Percentiles rank a stretch among this genome's conserved stretches.
These are phyloP conservation scores for Halophytophthora polymorphica DNA, from an alignment of 352 stramenopile genomes.

Conservation along the genomic window DNA sequence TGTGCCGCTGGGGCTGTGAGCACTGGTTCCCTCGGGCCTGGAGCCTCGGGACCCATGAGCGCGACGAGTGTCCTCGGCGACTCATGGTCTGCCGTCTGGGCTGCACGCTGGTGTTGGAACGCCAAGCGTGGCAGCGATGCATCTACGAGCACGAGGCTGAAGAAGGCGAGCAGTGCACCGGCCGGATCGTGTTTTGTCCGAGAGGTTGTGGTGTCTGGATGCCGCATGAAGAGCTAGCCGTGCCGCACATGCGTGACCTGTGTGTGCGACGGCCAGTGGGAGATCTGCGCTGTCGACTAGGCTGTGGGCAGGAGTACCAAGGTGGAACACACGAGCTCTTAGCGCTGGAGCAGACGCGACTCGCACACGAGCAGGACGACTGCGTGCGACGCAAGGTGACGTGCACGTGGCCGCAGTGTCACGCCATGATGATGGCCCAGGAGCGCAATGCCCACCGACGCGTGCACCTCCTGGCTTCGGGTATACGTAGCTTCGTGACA, in stretches of 20 bases:
- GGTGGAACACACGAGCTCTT: slow-evolving; percentile 60
- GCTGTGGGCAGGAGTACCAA: slow-evolving; percentile 53
- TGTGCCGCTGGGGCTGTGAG: slow-evolving; percentile 65
- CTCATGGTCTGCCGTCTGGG: slow-evolving; percentile 69
- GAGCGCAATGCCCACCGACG: slow-evolving; percentile 63
- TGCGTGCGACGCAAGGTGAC: slow-evolving; percentile 60
- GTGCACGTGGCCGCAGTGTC: slow-evolving; percentile 73
- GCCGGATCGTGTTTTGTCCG: slow-evolving; percentile 53
- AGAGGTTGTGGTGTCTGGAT: slow-evolving; percentile 71
- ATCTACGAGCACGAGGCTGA: slow-evolving; percentile 61
- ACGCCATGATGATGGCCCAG: slow-evolving; percentile 41
- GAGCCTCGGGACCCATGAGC: slow-evolving; percentile 50
- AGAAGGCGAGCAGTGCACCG: slow-evolving; percentile 33
- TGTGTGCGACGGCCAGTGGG: slow-evolving; percentile 63
- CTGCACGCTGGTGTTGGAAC: slow-evolving; percentile 47
- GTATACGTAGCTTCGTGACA: slow-evolving; percentile 59
- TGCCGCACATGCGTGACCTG: slow-evolving; percentile 50
- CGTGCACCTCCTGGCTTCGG: slow-evolving; percentile 55
- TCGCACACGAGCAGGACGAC: slow-evolving; percentile 69
- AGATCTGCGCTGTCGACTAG: slow-evolving; percentile 53
- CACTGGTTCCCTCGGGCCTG: slow-evolving; percentile 43
- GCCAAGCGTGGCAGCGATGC: slow-evolving; percentile 37
- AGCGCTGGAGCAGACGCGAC: slow-evolving; percentile 57
- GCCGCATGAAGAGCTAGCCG: slow-evolving; percentile 34
- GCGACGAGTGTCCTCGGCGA: slow-evolving; percentile 49